Evolutionary conservation across 768 basidiomycete species (phyloP), one percentile per base, ranked within the genome.

Genomic region (Tubosaeta brunneosetosa): DNA sequence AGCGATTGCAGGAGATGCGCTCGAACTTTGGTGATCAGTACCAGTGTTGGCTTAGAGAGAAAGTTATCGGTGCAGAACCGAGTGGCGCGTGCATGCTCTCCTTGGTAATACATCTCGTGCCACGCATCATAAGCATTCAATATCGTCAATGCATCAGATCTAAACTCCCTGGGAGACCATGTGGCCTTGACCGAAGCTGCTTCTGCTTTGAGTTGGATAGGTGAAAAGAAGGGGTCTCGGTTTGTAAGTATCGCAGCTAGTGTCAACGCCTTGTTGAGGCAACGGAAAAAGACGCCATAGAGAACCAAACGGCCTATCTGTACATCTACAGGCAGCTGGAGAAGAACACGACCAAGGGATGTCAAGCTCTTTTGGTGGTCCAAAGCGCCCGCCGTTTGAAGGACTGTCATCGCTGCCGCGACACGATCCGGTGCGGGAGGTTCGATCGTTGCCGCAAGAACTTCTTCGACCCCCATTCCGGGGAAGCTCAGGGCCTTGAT

Each of bases 401-500:
- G 77, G 31, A 83, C 77, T 52, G 78, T 79, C 75, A 94, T 85
- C 1, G 94, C 94, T 44, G 90, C 85, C 12, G 71, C 73, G 32
- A 97, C 85, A 19, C 91, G 86, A 33, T 79, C 78, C 1, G 80
- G 70, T 33, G 80, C 82, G n/a, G 94, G 94, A 14, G 94, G 88
- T 66, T 97, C 94, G 50, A 97, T 97, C 12, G 86, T 79, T 11
- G 81, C 84, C 1, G 81, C 83, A 33, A 97, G 76, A 19, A 97
- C 92, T 54, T 94, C 87, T 62, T 94, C 88, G 6, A 92, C 89
- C 27, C 82, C 71, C 83, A 93, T 83, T 41, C 81, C 83, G 6
- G 91, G 89, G 66, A 97, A 87, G 66, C 91, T 85, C 33, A 97
- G 78, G 9, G 93, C 93, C 63, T 95, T 97, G 68, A 97, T 82